Percentiles rank a stretch among this genome's conserved stretches.
phyloP scores from a whole-genome alignment of 495 filamentous ascomycete genomes.

The Lentithecium fluviatile region DNA sequence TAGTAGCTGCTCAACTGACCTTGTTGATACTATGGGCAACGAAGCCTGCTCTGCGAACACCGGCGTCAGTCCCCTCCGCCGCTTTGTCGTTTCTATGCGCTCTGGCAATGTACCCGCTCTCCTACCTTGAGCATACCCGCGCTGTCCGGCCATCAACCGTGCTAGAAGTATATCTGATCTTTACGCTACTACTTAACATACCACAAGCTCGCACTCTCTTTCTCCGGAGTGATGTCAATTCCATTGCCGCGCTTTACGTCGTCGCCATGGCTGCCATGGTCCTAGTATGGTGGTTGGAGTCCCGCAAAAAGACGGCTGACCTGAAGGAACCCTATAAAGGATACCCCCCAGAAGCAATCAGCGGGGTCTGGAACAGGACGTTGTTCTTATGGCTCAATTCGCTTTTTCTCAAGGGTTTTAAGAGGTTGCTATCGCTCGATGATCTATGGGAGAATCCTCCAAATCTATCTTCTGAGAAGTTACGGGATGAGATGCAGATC shows the following conservation, averaged over 20 bases:
- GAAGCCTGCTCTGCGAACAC: conserved; percentile 39
- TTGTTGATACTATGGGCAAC: conserved; percentile 11
- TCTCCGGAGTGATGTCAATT: conserved; percentile 44
- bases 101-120: conserved; percentile 49
- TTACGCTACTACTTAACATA: conserved; percentile 57
- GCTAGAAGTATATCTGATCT: conserved; percentile 58
- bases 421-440: conserved; percentile 14
- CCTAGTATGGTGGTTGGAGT: conserved; percentile 53
- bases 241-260: conserved; percentile 48
- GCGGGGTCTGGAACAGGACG: conserved; percentile 51
- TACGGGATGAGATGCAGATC: conserved; percentile 11
- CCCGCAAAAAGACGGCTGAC: conserved; percentile 52
- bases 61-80: conserved; percentile 51
- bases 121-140: conserved; percentile 56
- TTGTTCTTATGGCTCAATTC: conserved; percentile 61
- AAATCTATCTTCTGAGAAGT: conserved; percentile 8
- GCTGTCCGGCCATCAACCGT: conserved; percentile 58
- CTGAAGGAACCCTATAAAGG: conserved; percentile 47
- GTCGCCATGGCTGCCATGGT: conserved; percentile 48
- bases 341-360: conserved; percentile 60
- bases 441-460: conserved; percentile 16
- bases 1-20: conserved; percentile 37
- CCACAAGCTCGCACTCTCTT: conserved; percentile 58
- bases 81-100: conserved; percentile 47
- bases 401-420: conserved; percentile 44